phyloP scores from a whole-genome alignment of 345 rosid species.

The Schrenkiella parvula region DNA sequence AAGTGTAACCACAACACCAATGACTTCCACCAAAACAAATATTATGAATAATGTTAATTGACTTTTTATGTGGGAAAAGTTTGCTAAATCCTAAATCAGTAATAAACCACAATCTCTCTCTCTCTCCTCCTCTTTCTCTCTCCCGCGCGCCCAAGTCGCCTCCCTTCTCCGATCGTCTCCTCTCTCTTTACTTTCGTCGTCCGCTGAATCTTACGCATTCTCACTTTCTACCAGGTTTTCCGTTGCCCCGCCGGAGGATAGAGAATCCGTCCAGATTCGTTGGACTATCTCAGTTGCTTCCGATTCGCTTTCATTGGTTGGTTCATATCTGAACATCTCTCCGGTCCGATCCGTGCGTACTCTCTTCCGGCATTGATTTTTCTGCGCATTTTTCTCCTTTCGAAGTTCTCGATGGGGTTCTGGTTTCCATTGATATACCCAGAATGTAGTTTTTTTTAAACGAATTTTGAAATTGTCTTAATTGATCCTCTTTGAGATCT shows the following conservation, averaged over 20 bases:
- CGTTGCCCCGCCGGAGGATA: conserved; percentile 7
- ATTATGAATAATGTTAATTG: conserved; percentile 6
- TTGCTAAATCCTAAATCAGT: conserved; percentile 20
- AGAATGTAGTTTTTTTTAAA: neutral
- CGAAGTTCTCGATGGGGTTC: neutral
- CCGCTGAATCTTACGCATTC: conserved; percentile 3
- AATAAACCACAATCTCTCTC: conserved; percentile 16
- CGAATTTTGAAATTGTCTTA: neutral
- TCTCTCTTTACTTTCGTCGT: conserved; percentile 22
- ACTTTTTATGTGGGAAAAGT: conserved; percentile 9
- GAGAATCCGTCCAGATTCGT: conserved; percentile 10
- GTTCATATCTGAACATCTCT: neutral
- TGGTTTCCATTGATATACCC: neutral
- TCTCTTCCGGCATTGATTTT: conserved; percentile 21
- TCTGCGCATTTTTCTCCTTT: neutral
- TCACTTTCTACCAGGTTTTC: neutral
- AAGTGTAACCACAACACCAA: conserved; percentile 1
- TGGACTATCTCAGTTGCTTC: conserved; percentile 3
- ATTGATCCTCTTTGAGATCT: conserved; percentile 22
- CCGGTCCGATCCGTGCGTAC: conserved; percentile 26
- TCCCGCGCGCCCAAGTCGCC: conserved; percentile 64
- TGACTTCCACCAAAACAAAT: neutral
- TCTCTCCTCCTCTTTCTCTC: conserved; percentile 6
- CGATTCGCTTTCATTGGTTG: conserved; percentile 17
- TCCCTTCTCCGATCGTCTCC: conserved; percentile 45